Evolutionary conservation across 352 stramenopile genomes (phyloP), one percentile per base, ranked within the genome.

Genomic region (Pythium pyrilobum): DNA sequence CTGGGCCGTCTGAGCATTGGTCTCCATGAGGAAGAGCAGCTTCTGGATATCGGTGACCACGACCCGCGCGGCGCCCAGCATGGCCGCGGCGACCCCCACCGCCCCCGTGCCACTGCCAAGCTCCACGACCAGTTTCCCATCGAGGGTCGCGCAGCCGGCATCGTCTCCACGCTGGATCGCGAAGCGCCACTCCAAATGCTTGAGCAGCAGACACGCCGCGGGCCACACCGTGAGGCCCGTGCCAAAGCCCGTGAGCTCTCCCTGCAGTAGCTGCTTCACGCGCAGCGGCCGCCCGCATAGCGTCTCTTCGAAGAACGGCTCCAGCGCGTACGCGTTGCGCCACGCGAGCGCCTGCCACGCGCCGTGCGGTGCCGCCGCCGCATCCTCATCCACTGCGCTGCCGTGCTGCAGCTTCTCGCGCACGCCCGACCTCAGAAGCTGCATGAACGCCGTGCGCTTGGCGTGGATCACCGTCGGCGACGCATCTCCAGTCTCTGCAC

Each of bases 81-180:
- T 83, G 5, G 81, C 85, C 5, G 85, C 83, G 1, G 86, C 90
- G 34, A 98, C 81, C 10, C 86, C 90, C 28, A 96, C 92, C 0
- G 94, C 79, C 11, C 93, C 92, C 0, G 95, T 98, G 31, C 94
- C 92, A 34, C 84, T 89, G 31, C 93, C 95, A 5, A 98, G 67
- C 66, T 98, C 93, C 16, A 97, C 59, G 21, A 98, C 75, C 18
- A 77, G 76, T 40, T 82, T 83, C 7, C 58, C 53, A 2, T 52
- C 27, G 8, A 77, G 42, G 21, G 27, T 42, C 6, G 16, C 20
- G 16, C 10, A n/a, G n/a, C n/a, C n/a, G n/a, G n/a, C n/a, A n/a
- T n/a, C n/a, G n/a, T 38, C 25, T 38, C 28, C 5, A 15, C n/a
- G 27, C 4, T 20, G 24, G 5, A 36, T 45, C 13, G 52, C 25